Evolutionary conservation across 2,329 filamentous ascomycete genomes (phyloP), one percentile per base, ranked within the genome.

Genomic region (Mycosphaerella sp.): DNA sequence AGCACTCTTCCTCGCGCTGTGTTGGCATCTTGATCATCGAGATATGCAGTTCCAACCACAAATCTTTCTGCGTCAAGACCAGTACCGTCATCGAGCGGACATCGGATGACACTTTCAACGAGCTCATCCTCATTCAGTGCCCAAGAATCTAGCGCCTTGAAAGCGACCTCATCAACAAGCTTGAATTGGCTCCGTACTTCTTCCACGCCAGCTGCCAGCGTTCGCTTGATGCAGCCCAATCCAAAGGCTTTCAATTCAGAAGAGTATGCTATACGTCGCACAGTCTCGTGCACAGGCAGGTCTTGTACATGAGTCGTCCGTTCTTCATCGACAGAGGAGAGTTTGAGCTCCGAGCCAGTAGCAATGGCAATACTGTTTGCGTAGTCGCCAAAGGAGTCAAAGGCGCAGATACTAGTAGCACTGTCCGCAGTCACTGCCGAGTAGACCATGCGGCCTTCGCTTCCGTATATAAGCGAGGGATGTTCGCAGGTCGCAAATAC

Each of bases 401-500:
- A 95, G 0, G 86, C 80, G 57, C 88, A 93, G 5, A 97, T 84
- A 45, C 82, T 85, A 1, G 84, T 85, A 1, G 89, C 88, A 59
- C 90, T 85, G 57, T 95, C 88, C 2, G 91, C 89, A 10, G 92
- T 95, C 1, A 96, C 89, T 1, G 93, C 91, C 4, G 91, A 95
- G 72, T 95, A 98, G 0, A 95, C 83, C 40, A 96, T 86, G 21
- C 91, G 81, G 0, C 87, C 89, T 67, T 96, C 90, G 0, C 85
- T 84, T 7, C 87, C 87, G 67, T 98, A 96, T 46, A 98, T 95
- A 51, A 98, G 73, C 59, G 89, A 96, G 0, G 93, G 88, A 66
- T 96, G 89, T 65, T 98, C 93, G 54, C 90, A 95, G 0, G 89
- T 95, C 0, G 90, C 89, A 68, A 98, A 95, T 0, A 98, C 84